Evolutionary conservation across 495 filamentous ascomycete genomes (phyloP).

Genomic region (Penicillium silybi): DNA sequence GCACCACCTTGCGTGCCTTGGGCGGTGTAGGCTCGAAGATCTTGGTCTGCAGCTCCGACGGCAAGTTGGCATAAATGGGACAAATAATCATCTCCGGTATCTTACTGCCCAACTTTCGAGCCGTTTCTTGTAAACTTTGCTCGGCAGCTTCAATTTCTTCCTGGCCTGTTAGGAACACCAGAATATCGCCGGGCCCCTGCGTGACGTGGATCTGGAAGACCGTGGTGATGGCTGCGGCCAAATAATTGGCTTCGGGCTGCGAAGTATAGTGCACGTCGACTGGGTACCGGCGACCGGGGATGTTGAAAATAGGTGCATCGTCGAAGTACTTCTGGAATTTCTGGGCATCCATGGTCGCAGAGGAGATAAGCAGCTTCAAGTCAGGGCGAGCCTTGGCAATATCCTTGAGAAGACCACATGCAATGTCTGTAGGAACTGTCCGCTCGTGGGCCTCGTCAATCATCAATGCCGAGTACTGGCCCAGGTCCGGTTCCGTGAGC

Average conservation of each 20-base stretch:
- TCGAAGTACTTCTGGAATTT: constrained; percentile 94
- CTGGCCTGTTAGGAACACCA: constrained; percentile 87
- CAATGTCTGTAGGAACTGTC: constrained; percentile 86
- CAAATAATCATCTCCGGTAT: constrained; percentile 83
- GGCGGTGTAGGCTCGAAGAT: constrained; percentile 88
- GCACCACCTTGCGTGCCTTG: constrained; percentile 75
- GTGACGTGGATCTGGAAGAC: constrained; percentile 95
- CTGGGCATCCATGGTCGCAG: constrained; percentile 91
- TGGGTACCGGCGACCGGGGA: constrained; percentile 85
- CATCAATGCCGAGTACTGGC: constrained; percentile 86
- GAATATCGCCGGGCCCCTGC: constrained; percentile 80
- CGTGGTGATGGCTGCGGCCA: constrained; percentile 87
- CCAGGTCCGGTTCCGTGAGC: constrained; percentile 81
- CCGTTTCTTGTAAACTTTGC: constrained; percentile 73
- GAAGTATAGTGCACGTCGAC: constrained; percentile 92
- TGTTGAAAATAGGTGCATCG: constrained; percentile 92
- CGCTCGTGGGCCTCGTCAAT: constrained; percentile 98
- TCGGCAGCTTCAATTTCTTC: constrained; percentile 88
- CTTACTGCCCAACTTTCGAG: constrained; percentile 73
- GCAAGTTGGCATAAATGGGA: constrained; percentile 86
- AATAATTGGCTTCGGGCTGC: constrained; percentile 91
- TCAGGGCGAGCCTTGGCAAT: constrained; percentile 82
- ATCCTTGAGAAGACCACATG: constrained; percentile 89
- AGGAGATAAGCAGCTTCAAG: constrained; percentile 88
- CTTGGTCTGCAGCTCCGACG: constrained; percentile 78